These are phyloP conservation scores for Silene uniflora DNA, from an alignment of 148 eudicot genomes.

Conservation along the genomic window DNA sequence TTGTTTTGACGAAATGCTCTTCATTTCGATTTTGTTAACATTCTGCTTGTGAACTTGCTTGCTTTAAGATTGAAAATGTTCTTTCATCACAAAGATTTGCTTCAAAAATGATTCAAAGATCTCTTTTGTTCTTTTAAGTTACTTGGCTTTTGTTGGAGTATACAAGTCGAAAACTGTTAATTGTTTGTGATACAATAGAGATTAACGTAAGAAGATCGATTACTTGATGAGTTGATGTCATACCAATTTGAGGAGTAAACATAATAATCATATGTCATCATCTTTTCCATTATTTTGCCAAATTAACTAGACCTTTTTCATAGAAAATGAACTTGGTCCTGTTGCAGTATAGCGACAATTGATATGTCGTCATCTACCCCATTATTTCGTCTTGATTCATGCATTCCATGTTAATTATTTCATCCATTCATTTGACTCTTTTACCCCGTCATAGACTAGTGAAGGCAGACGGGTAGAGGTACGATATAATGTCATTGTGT, in stretches of 20 bases:
- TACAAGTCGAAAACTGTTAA: neutral
- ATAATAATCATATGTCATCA: neutral
- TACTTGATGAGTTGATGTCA: slow-evolving; percentile 5
- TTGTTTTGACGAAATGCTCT: neutral
- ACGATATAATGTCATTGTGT: neutral
- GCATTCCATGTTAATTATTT: neutral
- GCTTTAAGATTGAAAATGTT: neutral
- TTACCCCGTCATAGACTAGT: neutral
- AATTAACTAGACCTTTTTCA: neutral
- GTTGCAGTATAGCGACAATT: slow-evolving; percentile 13
- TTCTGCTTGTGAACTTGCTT: neutral
- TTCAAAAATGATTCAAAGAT: neutral
- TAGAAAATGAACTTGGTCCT: neutral
- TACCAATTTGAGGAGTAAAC: neutral
- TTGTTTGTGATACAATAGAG: neutral
- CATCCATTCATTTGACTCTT: neutral
- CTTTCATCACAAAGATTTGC: too few relatives aligned
- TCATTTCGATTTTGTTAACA: neutral
- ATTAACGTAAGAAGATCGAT: neutral
- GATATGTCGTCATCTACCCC: neutral
- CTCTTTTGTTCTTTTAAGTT: neutral
- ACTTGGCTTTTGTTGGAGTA: neutral
- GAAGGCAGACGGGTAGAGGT: neutral
- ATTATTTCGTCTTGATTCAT: neutral
- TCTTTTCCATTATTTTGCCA: neutral